phyloP scores from a whole-genome alignment of 1,284 basidiomycete species.

The Flammula alnicola region DNA sequence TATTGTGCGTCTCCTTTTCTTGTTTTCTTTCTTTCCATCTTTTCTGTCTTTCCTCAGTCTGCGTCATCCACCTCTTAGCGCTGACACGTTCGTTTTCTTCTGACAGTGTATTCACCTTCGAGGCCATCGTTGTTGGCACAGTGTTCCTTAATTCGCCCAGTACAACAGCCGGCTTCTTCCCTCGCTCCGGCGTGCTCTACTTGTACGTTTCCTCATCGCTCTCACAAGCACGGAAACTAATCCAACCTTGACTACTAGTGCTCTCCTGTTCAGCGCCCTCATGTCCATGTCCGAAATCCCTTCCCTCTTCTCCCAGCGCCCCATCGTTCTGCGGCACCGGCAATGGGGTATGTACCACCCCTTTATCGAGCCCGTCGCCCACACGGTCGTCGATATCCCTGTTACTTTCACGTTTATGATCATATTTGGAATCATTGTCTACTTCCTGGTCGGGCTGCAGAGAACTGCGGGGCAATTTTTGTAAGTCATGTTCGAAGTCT shows the following conservation, averaged over 20 bases:
- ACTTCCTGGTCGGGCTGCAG: slow-evolving; percentile 68
- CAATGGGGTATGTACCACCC: slow-evolving; percentile 69
- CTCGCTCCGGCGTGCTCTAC: slow-evolving; percentile 70
- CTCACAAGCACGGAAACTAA: slow-evolving; percentile 4
- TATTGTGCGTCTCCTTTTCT: slow-evolving; percentile 38
- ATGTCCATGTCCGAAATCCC: slow-evolving; percentile 76
- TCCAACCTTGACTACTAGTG: slow-evolving; percentile 41
- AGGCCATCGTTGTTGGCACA: slow-evolving; percentile 67
- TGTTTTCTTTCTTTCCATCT: slow-evolving; percentile 39
- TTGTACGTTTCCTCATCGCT: slow-evolving; percentile 39
- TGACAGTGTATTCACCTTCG: too few relatives aligned
- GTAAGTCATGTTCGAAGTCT: slow-evolving; percentile 35
- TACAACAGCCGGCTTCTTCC: slow-evolving; percentile 65
- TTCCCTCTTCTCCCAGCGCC: slow-evolving; percentile 71
- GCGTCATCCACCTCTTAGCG: too few relatives aligned
- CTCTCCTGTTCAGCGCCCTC: slow-evolving; percentile 58
- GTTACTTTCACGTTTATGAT: slow-evolving; percentile 58
- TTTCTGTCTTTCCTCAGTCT: too few relatives aligned
- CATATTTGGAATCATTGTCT: slow-evolving; percentile 61
- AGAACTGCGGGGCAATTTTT: slow-evolving; percentile 54
- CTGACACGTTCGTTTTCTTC: too few relatives aligned
- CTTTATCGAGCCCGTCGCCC: slow-evolving; percentile 67
- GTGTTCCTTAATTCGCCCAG: slow-evolving; percentile 63
- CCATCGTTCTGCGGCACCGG: slow-evolving; percentile 68
- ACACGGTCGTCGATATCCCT: slow-evolving; percentile 74